phyloP scores from a whole-genome alignment of 2,329 filamentous ascomycete species.

The Epichloe uncinata region DNA sequence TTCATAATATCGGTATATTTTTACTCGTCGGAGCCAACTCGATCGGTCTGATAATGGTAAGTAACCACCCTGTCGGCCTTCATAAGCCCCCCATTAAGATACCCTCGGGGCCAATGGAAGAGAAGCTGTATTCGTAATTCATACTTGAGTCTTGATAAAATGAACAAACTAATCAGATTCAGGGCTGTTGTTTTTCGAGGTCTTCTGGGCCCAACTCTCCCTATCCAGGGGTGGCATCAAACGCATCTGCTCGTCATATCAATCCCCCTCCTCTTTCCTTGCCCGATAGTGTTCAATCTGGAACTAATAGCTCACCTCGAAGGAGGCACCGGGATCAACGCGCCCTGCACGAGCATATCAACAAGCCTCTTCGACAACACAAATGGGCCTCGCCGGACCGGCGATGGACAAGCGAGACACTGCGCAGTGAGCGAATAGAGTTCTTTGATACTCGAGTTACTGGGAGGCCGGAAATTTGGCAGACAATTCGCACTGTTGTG shows the following conservation, averaged over 20 bases:
- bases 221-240: slow-evolving; percentile 35
- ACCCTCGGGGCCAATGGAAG: neutral
- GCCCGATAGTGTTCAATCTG: slow-evolving; percentile 16
- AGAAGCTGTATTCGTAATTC: neutral
- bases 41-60: neutral
- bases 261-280: slow-evolving; percentile 27
- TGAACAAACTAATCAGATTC: neutral
- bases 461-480: slow-evolving; percentile 68
- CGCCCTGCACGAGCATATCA: slow-evolving; percentile 51
- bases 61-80: neutral
- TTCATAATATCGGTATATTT: too few species aligned
- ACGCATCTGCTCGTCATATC: slow-evolving; percentile 40
- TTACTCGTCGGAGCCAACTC: neutral
- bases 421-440: slow-evolving; percentile 60
- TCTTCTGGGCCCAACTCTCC: slow-evolving; percentile 39
- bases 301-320: slow-evolving; percentile 11
- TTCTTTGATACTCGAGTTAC: slow-evolving; percentile 88
- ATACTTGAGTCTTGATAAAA: neutral
- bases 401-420: slow-evolving; percentile 54
- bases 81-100: neutral
- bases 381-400: slow-evolving; percentile 51
- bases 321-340: slow-evolving; percentile 23
- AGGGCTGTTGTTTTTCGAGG: slow-evolving; percentile 48
- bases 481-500: slow-evolving; percentile 53
- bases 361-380: slow-evolving; percentile 53